Base-by-base conservation (phyloP, 176 grass and related monocot genomes). In the Phoenix dactylifera region DNA sequence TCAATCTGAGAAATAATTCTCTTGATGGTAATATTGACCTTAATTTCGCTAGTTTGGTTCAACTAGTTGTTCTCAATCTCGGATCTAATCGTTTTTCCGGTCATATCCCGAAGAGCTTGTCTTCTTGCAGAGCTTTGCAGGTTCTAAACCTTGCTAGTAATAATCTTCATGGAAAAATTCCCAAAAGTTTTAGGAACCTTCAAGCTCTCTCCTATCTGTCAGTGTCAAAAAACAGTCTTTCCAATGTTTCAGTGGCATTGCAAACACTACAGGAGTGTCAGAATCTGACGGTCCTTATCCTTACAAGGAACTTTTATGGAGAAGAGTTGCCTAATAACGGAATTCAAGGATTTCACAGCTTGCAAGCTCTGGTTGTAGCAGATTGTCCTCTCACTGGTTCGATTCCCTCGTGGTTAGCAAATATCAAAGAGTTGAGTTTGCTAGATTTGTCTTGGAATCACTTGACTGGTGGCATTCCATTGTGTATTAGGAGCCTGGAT, bases 1-100 rank as follows among this genome's bases (percentile, higher is more conserved):
- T 64, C 16, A 24, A 32, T 50, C 3, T 64, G 12, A 50, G 19
- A 19, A 64, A 64, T 19, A 64, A 64, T 50, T 64, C 62, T 24
- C 39, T 64, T 4, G 39, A 51, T 4, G 19, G 62, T 50, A 24
- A 3, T 44, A 49, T 64, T 7, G 44, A 50, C 9, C 39, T 64
- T 4, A 18, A 64, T 14, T 64, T 64, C 19, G 25, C 18, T 51
- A 20, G 2, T 17, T 24, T 64, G 1, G 26, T 16, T 17, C 44
- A 14, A 51, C 44, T 64, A 23, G 35, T 14, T 10, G 24, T 7
- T 14, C 62, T 64, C 20, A 22, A 64, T 9, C 62, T 64, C 4
- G 62, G 44, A 15, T 50, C 7, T 2, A 64, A 64, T 16, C n/a
- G 4, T 14, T 51, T 64, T 2, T 12, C 16, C 3, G 62, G 62